Evolutionary conservation across 148 eudicot genomes (phyloP), one percentile per base, ranked within the genome.

Genomic region (Camellia japonica): DNA sequence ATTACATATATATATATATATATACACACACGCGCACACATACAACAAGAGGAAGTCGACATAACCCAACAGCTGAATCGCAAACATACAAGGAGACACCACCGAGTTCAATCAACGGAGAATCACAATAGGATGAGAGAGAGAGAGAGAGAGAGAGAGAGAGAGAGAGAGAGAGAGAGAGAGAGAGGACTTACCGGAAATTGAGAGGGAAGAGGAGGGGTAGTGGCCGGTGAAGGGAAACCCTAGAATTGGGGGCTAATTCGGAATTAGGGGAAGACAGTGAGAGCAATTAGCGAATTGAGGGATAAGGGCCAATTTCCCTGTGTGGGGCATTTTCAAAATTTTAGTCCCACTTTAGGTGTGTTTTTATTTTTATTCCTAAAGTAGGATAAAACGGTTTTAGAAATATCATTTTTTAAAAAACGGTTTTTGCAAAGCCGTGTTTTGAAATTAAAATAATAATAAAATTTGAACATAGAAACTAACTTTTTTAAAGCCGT

Each of bases 231-330:
- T 77, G 79, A 18, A 67, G 38, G 16, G 49, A 51, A 66, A 16
- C 62, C 73, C 63, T 30, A 12, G 52, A 51, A 67, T 44, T 78
- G 30, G 72, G 73, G 80, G 80, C 51, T 63, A 18, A 38, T 66
- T 67, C 49, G 63, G 47, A 78, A 78, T 78, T 78, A 78, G 80
- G 80, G 80, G 38, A 68, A 42, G 10, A 49, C 52, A 49, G 38
- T 3, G 73, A 49, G 74, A 49, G 43, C 23, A 46, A 19, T 5
- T 3, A 16, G 56, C 16, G 30, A 61, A 44, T 44, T 30, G 55
- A 44, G 43, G 38, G 68, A 46, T 13, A 7, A 60, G 51, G 78
- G 78, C n/a, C n/a, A n/a, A n/a, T n/a, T n/a, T n/a, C n/a, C n/a
- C n/a, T n/a, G n/a, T n/a, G n/a, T n/a, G n/a, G n/a, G n/a, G n/a